Evolutionary conservation across 371 early-diverging fungal genomes (phyloP), one percentile per base, ranked within the genome.

Genomic region (Haplosporangium sp.): DNA sequence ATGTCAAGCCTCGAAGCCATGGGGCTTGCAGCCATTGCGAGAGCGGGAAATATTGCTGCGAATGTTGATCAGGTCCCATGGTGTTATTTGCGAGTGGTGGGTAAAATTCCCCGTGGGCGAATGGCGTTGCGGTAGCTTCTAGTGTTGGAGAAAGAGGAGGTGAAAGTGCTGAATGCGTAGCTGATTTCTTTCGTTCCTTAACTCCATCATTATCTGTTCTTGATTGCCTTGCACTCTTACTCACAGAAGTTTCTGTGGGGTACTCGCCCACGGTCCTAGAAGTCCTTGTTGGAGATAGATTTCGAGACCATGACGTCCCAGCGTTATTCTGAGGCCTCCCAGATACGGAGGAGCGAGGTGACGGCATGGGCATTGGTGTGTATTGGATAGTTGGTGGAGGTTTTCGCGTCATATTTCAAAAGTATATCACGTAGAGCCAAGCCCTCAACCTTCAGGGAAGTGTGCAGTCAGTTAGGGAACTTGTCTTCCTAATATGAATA

Each of bases 21-120:
- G 82, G 82, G 9, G 82, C 82, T 62, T 81, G 82, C 15, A 81
- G 61, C 82, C 82, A 81, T 4, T 81, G 82, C 0, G 82, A 81
- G 4, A 81, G 76, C 5, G 82, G 82, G 55, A 62, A 81, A 50
- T 74, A 75, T 44, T 74, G 75, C 6, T 58, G 68, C 19, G 71
- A 57, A 39, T 50, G 35, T 3, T 55, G 69, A 19, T 61, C 61
- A 13, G 66, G 69, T 42, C 75, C 66, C 3, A 48, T n/a, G 2
- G 69, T 63, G 42, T 56, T 61, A 47, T 44, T 61, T 59, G 65
- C 55, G 4, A 57, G 47, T 20, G 79, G 74, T 11, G 79, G 79
- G 34, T 78, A 78, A 34, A 74, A 58, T 34, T 71, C 74, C 40
- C 15, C 61, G 19, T 67, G 71, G 0, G 79, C 64, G 66, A 56